Percentiles rank a stretch among this genome's conserved stretches.
phyloP scores from a whole-genome alignment of 768 basidiomycete genomes.

The Leccinum variicolor region DNA sequence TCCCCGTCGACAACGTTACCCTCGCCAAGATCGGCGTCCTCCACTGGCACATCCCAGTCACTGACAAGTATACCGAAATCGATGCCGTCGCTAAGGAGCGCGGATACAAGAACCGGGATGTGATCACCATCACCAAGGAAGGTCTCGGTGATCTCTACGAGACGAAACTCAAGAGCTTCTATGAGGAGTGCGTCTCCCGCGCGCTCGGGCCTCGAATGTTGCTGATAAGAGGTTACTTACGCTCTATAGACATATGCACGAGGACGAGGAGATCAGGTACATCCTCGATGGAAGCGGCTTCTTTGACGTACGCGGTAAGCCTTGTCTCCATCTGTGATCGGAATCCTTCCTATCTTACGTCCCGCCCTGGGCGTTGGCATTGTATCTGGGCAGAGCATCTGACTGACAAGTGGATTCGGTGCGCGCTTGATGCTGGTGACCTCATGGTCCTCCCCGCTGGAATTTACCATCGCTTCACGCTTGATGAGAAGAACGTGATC shows the following conservation, averaged over 20 bases:
- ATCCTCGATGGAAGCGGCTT: conserved; percentile 82
- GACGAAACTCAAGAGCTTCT: conserved; percentile 76
- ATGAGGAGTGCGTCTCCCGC: conserved; percentile 61
- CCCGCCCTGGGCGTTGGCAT: neutral
- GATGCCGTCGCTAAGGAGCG: conserved; percentile 63
- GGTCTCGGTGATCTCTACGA: conserved; percentile 84
- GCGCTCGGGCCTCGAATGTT: neutral
- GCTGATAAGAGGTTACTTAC: neutral
- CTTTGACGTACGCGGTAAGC: conserved; percentile 85
- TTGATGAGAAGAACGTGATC: conserved; percentile 74
- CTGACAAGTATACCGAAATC: conserved; percentile 28
- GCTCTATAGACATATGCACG: conserved; percentile 75
- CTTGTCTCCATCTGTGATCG: neutral
- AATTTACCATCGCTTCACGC: conserved; percentile 93
- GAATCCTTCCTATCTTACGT: neutral
- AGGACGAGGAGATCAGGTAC: conserved; percentile 95
- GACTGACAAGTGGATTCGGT: conserved; percentile 76
- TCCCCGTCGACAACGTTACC: conserved; percentile 45
- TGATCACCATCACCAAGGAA: conserved; percentile 72
- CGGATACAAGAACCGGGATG: conserved; percentile 84
- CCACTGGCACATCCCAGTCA: conserved; percentile 56
- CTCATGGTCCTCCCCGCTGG: conserved; percentile 85
- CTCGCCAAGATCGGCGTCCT: conserved; percentile 62
- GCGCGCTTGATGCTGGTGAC: conserved; percentile 74
- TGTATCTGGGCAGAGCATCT: conserved; percentile 47